A percentile compares a stretch with the other conserved stretches of the same genome.
Conservation (phyloP, 192 early-diverging fungal genomes). For the Chytriomyces confervae region DNA sequence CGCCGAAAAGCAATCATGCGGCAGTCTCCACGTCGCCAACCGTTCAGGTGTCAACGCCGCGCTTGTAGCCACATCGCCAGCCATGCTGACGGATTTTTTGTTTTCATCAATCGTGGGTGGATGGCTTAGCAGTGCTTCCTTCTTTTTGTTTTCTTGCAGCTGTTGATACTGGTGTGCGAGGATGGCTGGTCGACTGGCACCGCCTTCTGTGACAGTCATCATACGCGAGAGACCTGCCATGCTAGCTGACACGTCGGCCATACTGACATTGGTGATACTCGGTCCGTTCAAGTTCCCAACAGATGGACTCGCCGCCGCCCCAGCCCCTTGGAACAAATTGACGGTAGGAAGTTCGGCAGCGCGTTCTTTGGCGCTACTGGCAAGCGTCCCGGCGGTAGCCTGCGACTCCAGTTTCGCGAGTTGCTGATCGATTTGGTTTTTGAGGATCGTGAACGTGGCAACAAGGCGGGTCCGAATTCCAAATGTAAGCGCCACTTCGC, state of each 20-base stretch:
- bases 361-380: neutral
- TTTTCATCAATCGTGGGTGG: constrained; percentile 18
- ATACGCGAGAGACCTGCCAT: constrained; percentile 8
- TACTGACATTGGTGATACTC: neutral
- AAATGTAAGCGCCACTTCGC: constrained; percentile 46
- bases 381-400: neutral
- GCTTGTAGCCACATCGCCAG: constrained; percentile 10
- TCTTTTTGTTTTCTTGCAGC: constrained; percentile 11
- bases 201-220: constrained; percentile 13
- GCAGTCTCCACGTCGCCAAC: constrained; percentile 18
- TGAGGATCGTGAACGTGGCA: constrained; percentile 20
- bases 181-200: constrained; percentile 6
- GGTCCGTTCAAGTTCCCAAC: neutral
- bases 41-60: constrained; percentile 4
- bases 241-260: constrained; percentile 10
- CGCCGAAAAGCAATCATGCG: constrained; percentile 26
- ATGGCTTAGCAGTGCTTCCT: neutral
- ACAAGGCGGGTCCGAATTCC: constrained; percentile 22
- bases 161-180: constrained; percentile 19
- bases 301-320: constrained; percentile 4
- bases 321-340: constrained; percentile 5
- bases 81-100: neutral
- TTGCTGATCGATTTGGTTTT: constrained; percentile 15
- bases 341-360: constrained; percentile 1
- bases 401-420: constrained; percentile 9